Percentiles rank a stretch among this genome's conserved stretches.
These are phyloP conservation scores for Warburgia ugandensis DNA, from an alignment of 164 flowering plant genomes.

Conservation along the genomic window DNA sequence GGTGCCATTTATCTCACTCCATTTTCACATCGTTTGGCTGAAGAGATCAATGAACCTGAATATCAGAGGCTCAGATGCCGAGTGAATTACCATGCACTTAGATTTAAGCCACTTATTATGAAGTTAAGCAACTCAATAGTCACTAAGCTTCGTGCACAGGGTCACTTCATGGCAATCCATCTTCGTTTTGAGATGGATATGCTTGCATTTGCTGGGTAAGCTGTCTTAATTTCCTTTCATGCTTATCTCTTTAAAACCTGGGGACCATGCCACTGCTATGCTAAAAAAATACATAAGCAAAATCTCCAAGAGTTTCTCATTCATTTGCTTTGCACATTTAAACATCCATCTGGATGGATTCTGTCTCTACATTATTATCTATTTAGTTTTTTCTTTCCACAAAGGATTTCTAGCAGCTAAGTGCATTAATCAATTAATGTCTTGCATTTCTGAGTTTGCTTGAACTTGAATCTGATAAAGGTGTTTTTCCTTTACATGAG, in stretches of 20 bases:
- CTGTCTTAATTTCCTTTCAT: neutral
- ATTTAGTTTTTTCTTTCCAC: too few species aligned
- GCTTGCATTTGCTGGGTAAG: slow-evolving; percentile 99
- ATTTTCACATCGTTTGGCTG: slow-evolving; percentile 92
- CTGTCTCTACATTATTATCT: too few species aligned
- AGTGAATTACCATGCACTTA: slow-evolving; percentile 92
- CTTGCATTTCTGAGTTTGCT: too few species aligned
- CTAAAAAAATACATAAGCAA: too few species aligned
- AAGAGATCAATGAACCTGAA: slow-evolving; percentile 93
- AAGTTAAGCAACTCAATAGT: slow-evolving; percentile 74
- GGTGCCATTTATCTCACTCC: slow-evolving; percentile 97
- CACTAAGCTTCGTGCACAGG: slow-evolving; percentile 73
- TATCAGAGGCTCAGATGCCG: slow-evolving; percentile 94
- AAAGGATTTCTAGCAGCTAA: too few species aligned
- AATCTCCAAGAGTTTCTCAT: too few species aligned
- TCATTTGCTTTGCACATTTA: too few species aligned
- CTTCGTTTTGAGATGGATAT: slow-evolving; percentile 99
- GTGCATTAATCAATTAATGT: too few species aligned
- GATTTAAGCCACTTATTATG: slow-evolving; percentile 86
- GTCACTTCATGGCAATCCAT: slow-evolving; percentile 97
- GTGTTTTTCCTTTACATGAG: too few species aligned
- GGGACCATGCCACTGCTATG: neutral
- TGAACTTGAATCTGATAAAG: too few species aligned
- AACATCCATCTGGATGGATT: too few species aligned
- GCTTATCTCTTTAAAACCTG: neutral